Percentiles rank a stretch among this genome's conserved stretches.
These are phyloP conservation scores for Helianthus tuberosus DNA, from an alignment of 129 eudicot genomes.

Conservation along the genomic window DNA sequence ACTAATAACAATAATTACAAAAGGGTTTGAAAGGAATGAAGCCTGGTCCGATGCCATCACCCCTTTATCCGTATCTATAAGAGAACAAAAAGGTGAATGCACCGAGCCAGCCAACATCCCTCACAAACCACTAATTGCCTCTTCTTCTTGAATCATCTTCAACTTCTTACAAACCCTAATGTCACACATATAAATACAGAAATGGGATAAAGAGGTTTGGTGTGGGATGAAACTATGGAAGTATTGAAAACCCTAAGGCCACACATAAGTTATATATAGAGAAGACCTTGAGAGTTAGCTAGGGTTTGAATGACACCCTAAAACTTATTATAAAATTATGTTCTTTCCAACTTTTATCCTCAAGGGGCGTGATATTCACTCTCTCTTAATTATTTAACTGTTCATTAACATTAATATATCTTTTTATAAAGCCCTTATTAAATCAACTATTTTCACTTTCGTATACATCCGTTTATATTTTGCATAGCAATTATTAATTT, in stretches of 20 bases:
- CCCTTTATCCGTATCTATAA: background rate
- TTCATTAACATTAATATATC: background rate
- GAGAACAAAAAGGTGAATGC: conserved; percentile 36
- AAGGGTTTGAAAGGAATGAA: conserved; percentile 95
- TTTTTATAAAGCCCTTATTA: background rate
- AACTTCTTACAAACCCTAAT: conserved; percentile 13
- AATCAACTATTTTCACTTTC: background rate
- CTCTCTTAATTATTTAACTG: background rate
- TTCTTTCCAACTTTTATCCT: conserved; percentile 28
- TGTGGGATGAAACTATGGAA: conserved; percentile 22
- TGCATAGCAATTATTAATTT: too few species aligned
- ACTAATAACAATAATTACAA: conserved; percentile 4
- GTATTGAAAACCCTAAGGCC: conserved; percentile 33
- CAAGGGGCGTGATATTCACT: conserved; percentile 22
- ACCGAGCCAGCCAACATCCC: conserved; percentile 76
- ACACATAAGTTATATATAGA: conserved; percentile 29
- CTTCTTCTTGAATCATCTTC: conserved; percentile 20
- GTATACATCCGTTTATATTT: too few species aligned
- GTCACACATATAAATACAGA: background rate
- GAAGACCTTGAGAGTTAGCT: conserved; percentile 26
- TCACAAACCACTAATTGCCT: conserved; percentile 50
- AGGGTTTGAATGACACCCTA: conserved; percentile 39
- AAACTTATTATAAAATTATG: conserved; percentile 3
- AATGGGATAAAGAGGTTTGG: conserved; percentile 8
- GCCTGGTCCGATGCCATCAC: conserved; percentile 98